Evolutionary conservation across 2,329 filamentous ascomycete genomes (phyloP).

Genomic region (Eutypella sp.): DNA sequence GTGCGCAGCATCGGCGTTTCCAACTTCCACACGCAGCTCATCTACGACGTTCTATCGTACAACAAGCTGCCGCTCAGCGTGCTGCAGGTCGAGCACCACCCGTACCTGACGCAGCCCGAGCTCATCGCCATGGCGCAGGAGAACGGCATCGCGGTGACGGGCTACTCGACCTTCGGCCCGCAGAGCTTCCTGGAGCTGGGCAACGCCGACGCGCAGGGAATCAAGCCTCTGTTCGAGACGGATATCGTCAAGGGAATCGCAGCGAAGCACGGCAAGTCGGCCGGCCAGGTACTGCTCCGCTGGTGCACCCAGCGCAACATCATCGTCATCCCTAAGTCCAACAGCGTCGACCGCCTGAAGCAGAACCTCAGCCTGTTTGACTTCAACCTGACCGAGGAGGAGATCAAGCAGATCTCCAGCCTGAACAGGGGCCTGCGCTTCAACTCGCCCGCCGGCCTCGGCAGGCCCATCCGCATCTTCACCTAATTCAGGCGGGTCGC

Average conservation of each 20-base stretch:
- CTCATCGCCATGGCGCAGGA: constrained; percentile 52
- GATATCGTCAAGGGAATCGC: constrained; percentile 47
- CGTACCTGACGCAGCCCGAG: constrained; percentile 58
- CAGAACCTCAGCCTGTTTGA: constrained; percentile 51
- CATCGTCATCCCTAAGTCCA: constrained; percentile 59
- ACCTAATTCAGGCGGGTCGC: constrained; percentile 20
- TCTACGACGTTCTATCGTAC: constrained; percentile 77
- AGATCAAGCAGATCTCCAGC: constrained; percentile 49
- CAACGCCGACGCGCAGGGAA: constrained; percentile 17
- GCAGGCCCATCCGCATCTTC: constrained; percentile 25
- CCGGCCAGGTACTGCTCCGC: constrained; percentile 60
- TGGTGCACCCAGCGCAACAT: constrained; percentile 61
- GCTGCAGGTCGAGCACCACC: constrained; percentile 86
- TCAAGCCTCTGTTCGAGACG: constrained; percentile 27
- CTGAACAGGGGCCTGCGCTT: constrained; percentile 50
- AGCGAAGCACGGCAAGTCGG: constrained; percentile 50
- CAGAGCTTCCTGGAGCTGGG: constrained; percentile 33
- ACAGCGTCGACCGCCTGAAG: constrained; percentile 44
- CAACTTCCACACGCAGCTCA: constrained; percentile 73
- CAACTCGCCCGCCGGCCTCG: constrained; percentile 43
- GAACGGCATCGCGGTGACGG: constrained; percentile 53
- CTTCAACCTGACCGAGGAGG: constrained; percentile 47
- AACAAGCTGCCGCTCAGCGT: constrained; percentile 69
- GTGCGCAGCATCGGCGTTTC: constrained; percentile 72
- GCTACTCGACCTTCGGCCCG: constrained; percentile 61